Base-by-base conservation (phyloP, 129 eudicot genomes). In the Deinandra increscens region DNA sequence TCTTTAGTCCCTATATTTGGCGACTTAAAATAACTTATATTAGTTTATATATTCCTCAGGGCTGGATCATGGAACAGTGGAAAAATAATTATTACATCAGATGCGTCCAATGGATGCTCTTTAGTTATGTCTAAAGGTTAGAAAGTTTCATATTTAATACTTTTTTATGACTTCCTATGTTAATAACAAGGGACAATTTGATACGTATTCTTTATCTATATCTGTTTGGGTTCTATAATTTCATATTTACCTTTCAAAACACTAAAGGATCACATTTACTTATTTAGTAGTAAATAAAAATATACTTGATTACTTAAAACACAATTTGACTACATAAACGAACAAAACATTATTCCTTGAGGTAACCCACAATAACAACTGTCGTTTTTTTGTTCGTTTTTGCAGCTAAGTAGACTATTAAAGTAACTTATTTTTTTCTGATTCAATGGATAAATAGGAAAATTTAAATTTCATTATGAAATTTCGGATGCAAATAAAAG, bases 61-160 rank as follows among this genome's bases (percentile, higher is more conserved):
- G 89, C 72, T 93, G 99, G 99, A 93, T 93, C 68, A 89, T 93
- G 97, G 99, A 93, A 76, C 99, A 93, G 43, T 93, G 97, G 99
- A 97, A 93, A 79, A 93, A 93, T 83, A 93, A 93, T 76, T 93
- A 64, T 39, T 93, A 93, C 75, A 93, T 93, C 78, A 93, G 93
- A 97, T 74, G 95, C 98, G 5, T 49, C 82, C 54, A 93, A 87
- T 74, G 99, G 99, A 69, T 85, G 97, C 76, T 93, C 97, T 36
- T 66, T 93, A 84, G 99, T 93, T 61, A 93, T 93, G 99, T 93
- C 99, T 23, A 93, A 93, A 89, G 99, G 99, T 93, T 75, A 20
- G 83, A 18, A 20, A 64, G 7, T 2, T 65, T 23, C 26, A 44
- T 65, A 65, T 62, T 0, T 60, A 60, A 60, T 34, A 15, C 23